Conservation (phyloP, 1,139 yeast genomes). For the Suhomyces ambrosiae region DNA sequence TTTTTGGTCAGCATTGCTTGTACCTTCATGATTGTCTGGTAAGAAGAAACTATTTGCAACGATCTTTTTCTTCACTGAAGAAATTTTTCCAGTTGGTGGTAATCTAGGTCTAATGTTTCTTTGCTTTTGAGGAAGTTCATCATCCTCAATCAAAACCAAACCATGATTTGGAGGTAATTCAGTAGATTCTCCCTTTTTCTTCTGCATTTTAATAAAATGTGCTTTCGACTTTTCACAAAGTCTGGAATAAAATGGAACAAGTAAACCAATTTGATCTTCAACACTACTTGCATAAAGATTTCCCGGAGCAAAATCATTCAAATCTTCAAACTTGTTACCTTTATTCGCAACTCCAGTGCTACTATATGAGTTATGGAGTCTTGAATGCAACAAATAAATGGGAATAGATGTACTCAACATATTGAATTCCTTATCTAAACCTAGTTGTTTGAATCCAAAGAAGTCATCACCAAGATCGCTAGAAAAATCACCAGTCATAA, state of each 20-base stretch:
- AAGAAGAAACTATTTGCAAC: conserved; percentile 54
- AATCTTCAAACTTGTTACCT: conserved; percentile 62
- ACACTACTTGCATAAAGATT: conserved; percentile 54
- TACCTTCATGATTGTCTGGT: conserved; percentile 23
- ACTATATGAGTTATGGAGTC: conserved; percentile 57
- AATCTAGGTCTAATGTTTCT: conserved; percentile 79
- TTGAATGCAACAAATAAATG: conserved; percentile 80
- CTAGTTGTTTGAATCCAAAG: conserved; percentile 93
- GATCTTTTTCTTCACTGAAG: conserved; percentile 65
- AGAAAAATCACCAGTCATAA: conserved; percentile 91
- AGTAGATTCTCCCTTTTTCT: conserved; percentile 53
- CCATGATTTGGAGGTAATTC: conserved; percentile 47
- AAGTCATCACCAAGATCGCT: conserved; percentile 93
- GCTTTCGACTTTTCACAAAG: conserved; percentile 56
- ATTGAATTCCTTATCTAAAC: conserved; percentile 92
- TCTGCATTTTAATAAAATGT: conserved; percentile 49
- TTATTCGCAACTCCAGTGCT: conserved; percentile 46
- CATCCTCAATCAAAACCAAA: conserved; percentile 67
- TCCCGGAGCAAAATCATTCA: conserved; percentile 52
- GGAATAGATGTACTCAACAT: conserved; percentile 85
- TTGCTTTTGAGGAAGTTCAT: conserved; percentile 78
- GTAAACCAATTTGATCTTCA: conserved; percentile 55
- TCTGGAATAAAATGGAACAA: conserved; percentile 59
- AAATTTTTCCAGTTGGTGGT: conserved; percentile 92
- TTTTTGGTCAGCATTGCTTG: not conserved